Percentiles rank a stretch among this genome's conserved stretches.
These are phyloP conservation scores for Tilletia horrida DNA, from an alignment of 1,284 basidiomycete genomes.

Conservation along the genomic window DNA sequence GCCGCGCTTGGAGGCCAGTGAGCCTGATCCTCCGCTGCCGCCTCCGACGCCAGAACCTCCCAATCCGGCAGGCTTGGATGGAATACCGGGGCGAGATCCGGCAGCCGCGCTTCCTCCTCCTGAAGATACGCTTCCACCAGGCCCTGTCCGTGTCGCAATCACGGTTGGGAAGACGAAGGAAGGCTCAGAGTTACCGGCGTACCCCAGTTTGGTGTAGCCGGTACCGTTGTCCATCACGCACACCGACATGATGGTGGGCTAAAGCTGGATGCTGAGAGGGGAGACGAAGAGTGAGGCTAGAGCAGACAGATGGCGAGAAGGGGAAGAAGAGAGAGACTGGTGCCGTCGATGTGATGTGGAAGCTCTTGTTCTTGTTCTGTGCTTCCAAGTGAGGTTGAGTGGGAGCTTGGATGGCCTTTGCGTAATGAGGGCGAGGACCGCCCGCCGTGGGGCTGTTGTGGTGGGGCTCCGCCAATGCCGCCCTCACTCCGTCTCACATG, in stretches of 20 bases:
- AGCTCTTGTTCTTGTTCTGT: background rate
- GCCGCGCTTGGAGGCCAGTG: constrained; percentile 88
- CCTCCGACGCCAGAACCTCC: constrained; percentile 5
- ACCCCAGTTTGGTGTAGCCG: constrained; percentile 95
- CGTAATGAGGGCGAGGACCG: no score
- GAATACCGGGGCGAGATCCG: constrained; percentile 67
- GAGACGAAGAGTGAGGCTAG: background rate
- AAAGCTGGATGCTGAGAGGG: background rate
- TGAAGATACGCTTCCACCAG: constrained; percentile 9
- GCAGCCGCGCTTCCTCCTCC: constrained; percentile 25
- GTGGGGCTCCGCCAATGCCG: background rate
- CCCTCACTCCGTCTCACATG: no score
- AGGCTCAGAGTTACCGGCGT: constrained; percentile 97
- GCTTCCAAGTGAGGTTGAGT: no score
- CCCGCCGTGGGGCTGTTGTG: no score
- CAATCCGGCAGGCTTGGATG: constrained; percentile 68
- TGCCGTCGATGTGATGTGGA: background rate
- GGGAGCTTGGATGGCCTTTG: no score
- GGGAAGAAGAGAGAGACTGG: background rate
- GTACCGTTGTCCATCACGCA: constrained; percentile 77
- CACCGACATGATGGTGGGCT: constrained; percentile 14
- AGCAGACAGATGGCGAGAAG: background rate
- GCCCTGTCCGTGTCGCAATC: constrained; percentile 48
- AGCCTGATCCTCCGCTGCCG: constrained; percentile 32
- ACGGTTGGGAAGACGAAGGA: constrained; percentile 65